Percentiles rank a stretch among this genome's conserved stretches.
phyloP scores from a whole-genome alignment of 202 grass and related monocot species.

The Schoenoplectus triqueter region DNA sequence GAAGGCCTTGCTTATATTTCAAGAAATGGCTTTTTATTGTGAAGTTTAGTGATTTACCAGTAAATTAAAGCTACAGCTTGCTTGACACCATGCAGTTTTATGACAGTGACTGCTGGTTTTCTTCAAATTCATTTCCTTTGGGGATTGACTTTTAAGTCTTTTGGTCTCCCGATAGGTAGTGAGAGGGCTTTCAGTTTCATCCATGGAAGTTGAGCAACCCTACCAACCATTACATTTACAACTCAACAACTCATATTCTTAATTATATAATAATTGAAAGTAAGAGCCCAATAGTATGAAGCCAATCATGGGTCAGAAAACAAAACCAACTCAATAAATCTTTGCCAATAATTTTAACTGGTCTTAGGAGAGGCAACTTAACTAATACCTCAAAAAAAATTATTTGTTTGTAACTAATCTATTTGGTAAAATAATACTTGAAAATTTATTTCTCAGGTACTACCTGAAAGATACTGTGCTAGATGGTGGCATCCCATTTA shows the following conservation, averaged over 20 bases:
- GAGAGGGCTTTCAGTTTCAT: not conserved
- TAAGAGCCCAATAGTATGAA: not conserved
- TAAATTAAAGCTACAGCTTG: constrained; percentile 6
- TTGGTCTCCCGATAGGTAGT: not conserved
- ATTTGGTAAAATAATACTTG: not conserved
- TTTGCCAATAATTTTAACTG: constrained; percentile 22
- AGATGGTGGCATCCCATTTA: constrained; percentile 84
- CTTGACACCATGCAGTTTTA: not conserved
- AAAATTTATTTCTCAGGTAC: constrained; percentile 51
- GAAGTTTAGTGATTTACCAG: not conserved
- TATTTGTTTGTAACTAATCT: not conserved
- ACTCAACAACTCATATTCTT: constrained; percentile 2
- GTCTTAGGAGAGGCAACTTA: not conserved
- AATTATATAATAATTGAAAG: constrained; percentile 17
- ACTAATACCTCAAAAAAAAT: not conserved
- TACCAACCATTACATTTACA: not conserved
- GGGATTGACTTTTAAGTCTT: not conserved
- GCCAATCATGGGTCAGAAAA: not conserved
- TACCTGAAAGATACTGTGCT: constrained; percentile 68
- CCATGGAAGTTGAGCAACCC: constrained; percentile 2
- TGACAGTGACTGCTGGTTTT: not conserved
- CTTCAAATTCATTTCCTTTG: not conserved
- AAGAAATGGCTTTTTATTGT: constrained; percentile 4
- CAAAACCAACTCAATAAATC: not conserved
- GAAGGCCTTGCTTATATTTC: not conserved